Evolutionary conservation across 495 filamentous ascomycete species (phyloP).

Genomic region (Neurospora pannonica): DNA sequence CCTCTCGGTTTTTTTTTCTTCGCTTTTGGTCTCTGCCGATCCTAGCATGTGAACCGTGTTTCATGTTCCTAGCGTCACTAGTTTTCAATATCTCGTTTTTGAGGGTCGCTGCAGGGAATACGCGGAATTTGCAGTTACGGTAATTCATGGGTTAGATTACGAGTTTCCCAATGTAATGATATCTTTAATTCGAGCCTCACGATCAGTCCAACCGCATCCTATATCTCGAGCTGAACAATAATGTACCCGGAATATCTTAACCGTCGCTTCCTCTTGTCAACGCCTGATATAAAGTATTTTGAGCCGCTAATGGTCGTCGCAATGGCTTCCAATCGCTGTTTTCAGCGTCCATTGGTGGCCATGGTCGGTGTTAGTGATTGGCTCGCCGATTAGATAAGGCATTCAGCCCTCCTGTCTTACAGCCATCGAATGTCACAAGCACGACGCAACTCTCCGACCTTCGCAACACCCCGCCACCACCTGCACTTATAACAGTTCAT

Average conservation of each 20-base stretch:
- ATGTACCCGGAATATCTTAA: background rate
- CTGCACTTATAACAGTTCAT: background rate
- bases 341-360: background rate
- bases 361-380: background rate
- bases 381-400: background rate
- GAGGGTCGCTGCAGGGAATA: background rate
- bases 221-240: background rate
- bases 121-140: background rate
- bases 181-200: background rate
- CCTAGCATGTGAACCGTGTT: background rate
- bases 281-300: background rate
- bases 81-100: background rate
- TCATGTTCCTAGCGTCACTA: background rate
- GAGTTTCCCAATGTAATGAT: background rate
- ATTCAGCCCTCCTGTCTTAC: background rate
- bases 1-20: background rate
- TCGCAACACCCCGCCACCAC: background rate
- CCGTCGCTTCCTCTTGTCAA: background rate
- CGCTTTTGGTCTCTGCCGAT: background rate
- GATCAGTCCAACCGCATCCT: background rate
- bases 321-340: background rate
- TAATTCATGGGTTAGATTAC: background rate
- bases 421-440: background rate
- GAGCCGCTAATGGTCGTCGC: background rate
- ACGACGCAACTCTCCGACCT: background rate